These are phyloP conservation scores for Wallacemonas sp. DNA, from an alignment of 208 protist species.

Conservation along the genomic window DNA sequence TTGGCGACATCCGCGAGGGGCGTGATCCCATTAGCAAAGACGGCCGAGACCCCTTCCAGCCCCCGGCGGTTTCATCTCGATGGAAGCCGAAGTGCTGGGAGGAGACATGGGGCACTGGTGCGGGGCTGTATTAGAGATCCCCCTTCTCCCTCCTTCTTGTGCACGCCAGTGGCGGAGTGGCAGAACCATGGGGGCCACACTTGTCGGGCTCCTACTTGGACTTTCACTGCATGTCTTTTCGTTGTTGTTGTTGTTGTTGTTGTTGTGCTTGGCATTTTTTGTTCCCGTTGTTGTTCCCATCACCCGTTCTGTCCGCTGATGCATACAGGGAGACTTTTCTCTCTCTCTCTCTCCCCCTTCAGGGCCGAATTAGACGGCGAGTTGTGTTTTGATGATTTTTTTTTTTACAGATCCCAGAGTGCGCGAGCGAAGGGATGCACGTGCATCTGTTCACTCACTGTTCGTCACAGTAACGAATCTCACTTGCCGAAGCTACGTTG, in stretches of 20 bases:
- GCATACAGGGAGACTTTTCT: too few species aligned
- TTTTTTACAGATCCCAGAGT: too few species aligned
- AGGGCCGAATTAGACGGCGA: too few species aligned
- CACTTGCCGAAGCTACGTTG: too few species aligned
- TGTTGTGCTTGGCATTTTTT: slow-evolving; percentile 9
- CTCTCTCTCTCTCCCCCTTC: too few species aligned
- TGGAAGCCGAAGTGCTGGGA: slow-evolving; percentile 92
- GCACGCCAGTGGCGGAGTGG: neutral
- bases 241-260: neutral
- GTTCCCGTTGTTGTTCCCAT: neutral
- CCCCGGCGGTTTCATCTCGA: slow-evolving; percentile 78
- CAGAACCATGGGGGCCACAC: too few species aligned
- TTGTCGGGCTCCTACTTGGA: too few species aligned
- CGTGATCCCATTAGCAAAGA: slow-evolving; percentile 67
- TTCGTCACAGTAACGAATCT: too few species aligned
- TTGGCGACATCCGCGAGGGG: slow-evolving; percentile 87
- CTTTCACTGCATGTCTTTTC: too few species aligned
- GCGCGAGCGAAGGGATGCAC: too few species aligned
- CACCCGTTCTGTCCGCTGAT: neutral
- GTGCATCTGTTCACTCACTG: too few species aligned
- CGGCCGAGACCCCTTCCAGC: slow-evolving; percentile 63
- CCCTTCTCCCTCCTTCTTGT: neutral
- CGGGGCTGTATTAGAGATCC: slow-evolving; percentile 31
- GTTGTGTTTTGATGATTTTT: too few species aligned
- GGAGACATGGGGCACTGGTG: slow-evolving; percentile 84